These are phyloP conservation scores for Bacterosira constricta DNA, from an alignment of 108 stramenopile genomes.

Conservation along the genomic window DNA sequence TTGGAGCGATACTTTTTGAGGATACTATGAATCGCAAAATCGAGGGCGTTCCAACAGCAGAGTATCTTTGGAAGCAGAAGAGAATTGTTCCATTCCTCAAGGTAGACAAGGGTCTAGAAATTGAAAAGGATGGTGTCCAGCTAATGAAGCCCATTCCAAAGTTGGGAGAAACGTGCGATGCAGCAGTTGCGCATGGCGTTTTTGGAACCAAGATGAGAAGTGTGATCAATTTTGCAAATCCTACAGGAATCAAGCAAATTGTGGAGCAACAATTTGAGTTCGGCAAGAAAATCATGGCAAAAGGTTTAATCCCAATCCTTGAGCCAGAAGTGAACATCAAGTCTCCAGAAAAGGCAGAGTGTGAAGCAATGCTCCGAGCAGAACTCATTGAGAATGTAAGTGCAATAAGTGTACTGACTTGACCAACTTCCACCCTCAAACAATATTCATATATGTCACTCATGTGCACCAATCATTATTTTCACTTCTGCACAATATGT, in stretches of 20 bases:
- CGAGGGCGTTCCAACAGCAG: constrained; percentile 58
- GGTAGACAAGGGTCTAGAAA: constrained; percentile 71
- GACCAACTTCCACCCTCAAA: not conserved
- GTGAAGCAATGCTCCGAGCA: constrained; percentile 63
- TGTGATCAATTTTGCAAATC: constrained; percentile 67
- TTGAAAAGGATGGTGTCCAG: constrained; percentile 75
- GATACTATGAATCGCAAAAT: constrained; percentile 81
- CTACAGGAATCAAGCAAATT: constrained; percentile 67
- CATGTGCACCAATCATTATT: not conserved
- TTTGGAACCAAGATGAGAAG: constrained; percentile 87
- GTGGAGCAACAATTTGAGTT: constrained; percentile 84
- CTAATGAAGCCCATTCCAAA: constrained; percentile 81
- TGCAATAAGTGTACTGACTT: too few species aligned
- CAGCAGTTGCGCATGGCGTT: constrained; percentile 57
- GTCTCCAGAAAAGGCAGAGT: constrained; percentile 60
- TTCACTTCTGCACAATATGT: not conserved
- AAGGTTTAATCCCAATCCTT: constrained; percentile 76
- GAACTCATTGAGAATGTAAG: constrained; percentile 52
- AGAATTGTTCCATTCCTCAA: constrained; percentile 79
- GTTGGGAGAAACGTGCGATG: constrained; percentile 53
- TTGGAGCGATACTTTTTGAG: constrained; percentile 85
- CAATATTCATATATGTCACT: not conserved
- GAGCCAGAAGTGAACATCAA: constrained; percentile 85
- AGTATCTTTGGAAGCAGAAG: constrained; percentile 78
- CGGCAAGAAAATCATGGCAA: constrained; percentile 65